A percentile compares a stretch with the other conserved stretches of the same genome.
phyloP scores from a whole-genome alignment of 164 flowering plant species.

The Malania oleifera region DNA sequence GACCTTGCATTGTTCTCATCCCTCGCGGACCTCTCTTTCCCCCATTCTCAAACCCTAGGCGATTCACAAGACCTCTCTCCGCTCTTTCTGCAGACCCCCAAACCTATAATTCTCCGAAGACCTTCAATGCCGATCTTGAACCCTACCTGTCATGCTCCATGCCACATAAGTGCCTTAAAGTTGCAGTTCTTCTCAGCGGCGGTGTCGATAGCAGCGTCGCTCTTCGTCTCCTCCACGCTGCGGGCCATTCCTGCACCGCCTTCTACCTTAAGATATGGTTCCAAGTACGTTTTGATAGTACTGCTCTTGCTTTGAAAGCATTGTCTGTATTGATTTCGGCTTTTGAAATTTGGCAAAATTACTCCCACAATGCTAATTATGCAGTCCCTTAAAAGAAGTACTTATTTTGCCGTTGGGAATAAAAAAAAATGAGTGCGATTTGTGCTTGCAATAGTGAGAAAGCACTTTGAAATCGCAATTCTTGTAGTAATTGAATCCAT shows the following conservation, averaged over 20 bases:
- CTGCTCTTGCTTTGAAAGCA: background rate
- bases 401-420: too few species aligned
- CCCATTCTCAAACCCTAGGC: too few species aligned
- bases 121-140: constrained; percentile 20
- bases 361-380: background rate
- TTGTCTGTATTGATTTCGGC: background rate
- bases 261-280: constrained; percentile 98
- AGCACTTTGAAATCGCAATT: too few species aligned
- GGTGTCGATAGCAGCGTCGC: constrained; percentile 98
- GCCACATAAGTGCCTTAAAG: constrained; percentile 52
- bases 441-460: too few species aligned
- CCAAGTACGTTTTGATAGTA: constrained; percentile 46
- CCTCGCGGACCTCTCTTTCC: too few species aligned
- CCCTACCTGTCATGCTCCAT: constrained; percentile 64
- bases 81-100: background rate
- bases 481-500: too few species aligned
- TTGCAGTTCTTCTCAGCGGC: constrained; percentile 88
- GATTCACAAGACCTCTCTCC: background rate
- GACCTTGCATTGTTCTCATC: too few species aligned
- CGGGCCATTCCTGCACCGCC: constrained; percentile 94
- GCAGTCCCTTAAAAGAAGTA: too few species aligned
- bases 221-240: constrained; percentile 80
- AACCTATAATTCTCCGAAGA: background rate
- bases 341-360: background rate
- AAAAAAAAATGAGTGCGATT: too few species aligned